Evolutionary conservation across 2,329 filamentous ascomycete species (phyloP), one percentile per base, ranked within the genome.

Genomic region (Aureobasidium pullulans): DNA sequence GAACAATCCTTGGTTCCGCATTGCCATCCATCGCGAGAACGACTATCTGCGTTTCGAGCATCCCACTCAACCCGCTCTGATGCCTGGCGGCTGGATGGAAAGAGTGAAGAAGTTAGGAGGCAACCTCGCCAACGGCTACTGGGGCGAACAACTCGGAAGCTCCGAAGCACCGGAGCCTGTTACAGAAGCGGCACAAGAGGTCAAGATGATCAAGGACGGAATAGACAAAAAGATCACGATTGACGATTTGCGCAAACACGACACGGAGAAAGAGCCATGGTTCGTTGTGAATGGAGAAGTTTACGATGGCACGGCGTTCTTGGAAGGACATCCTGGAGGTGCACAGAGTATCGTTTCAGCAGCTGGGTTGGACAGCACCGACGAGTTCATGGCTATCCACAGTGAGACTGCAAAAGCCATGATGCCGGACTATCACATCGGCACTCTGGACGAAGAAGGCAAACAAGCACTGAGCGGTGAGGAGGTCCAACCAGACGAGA

Each of bases 1-100:
- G 92, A 96, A 96, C 74, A 96, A 96, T 66, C 89, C 90, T 0
- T 96, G 92, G 92, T 96, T 88, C 71, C 81, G 92, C 5, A 82
- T 96, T 1, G 83, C 85, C 1, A 88, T 96, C 58, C 82, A 84
- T 56, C 85, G 85, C 59, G 85, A 92, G 61, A 79, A 78, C 0
- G 77, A 82, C 15, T 73, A 69, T 7, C 73, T 96, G 43, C 80
- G 83, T 6, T 96, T 96, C 65, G 91, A 96, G 71, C 92, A 96
- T 66, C 92, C 92, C 0, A 95, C 90, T 2, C 87, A 91, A 63
- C 89, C 91, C 6, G 85, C 86, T 0, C 72, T 90, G 39, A 85
- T 86, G 64, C 81, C 87, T 0, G 89, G 89, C 13, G 92, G 92
- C 0, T 96, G 92, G 92, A 96, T 96, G 92, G 90, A 96, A 67